Evolutionary conservation across 768 basidiomycete genomes (phyloP).

Genomic region (Coprinopsis sp.): DNA sequence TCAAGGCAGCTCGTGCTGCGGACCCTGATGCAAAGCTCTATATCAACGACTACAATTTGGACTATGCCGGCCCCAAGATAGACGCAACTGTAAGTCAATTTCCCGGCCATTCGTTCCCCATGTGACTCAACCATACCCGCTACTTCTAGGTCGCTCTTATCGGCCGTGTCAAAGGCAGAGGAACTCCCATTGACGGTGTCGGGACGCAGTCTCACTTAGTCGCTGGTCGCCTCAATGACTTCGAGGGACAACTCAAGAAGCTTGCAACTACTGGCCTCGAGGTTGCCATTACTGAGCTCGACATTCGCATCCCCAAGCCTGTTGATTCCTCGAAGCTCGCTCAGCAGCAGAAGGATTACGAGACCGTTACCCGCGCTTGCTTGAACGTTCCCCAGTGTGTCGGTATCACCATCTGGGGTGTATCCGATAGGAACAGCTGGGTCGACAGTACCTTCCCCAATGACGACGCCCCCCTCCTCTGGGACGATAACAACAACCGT

Average conservation of each 20-base stretch:
- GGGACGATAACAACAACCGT: constrained; percentile 22
- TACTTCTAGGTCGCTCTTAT: constrained; percentile 36
- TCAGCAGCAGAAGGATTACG: constrained; percentile 57
- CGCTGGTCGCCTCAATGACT: constrained; percentile 48
- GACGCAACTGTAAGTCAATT: constrained; percentile 4
- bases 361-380: constrained; percentile 51
- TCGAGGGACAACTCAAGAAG: constrained; percentile 44
- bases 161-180: constrained; percentile 38
- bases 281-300: constrained; percentile 66
- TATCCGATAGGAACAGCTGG: constrained; percentile 37
- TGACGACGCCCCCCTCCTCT: constrained; percentile 21
- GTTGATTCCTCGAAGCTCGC: constrained; percentile 41
- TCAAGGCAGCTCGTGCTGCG: constrained; percentile 36
- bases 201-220: constrained; percentile 60
- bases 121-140: not conserved
- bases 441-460: constrained; percentile 14
- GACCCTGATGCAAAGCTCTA: constrained; percentile 39
- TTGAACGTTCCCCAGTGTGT: constrained; percentile 37
- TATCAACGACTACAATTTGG: constrained; percentile 47
- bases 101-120: not conserved
- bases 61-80: constrained; percentile 22
- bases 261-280: constrained; percentile 61
- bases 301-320: constrained; percentile 57
- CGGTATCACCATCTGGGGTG: constrained; percentile 45
- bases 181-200: constrained; percentile 55